Base-by-base conservation (phyloP, 495 filamentous ascomycete genomes). In the Penicillium canescens region DNA sequence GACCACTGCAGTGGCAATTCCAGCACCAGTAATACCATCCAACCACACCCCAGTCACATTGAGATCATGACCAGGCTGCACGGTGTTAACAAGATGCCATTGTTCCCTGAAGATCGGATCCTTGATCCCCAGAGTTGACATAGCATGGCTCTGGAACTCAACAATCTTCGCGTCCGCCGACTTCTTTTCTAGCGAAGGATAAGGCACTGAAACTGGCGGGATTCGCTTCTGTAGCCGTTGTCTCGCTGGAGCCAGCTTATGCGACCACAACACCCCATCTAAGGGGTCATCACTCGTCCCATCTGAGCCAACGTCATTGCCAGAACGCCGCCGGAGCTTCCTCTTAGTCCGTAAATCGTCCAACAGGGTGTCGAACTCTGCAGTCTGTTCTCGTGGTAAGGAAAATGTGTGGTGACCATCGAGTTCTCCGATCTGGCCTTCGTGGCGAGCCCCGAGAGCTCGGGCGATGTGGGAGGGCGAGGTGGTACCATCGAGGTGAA, bases 11-110 rank as follows among this genome's bases (percentile, higher is more conserved):
- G 94, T 91, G 1, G 87, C 94, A 9, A 88, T 81, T 57, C 94
- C 94, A 58, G 90, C 80, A 23, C 94, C 94, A 0, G 95, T 98
- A 34, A 96, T 86, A n/a, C 92, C 92, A 53, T 92, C 81, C 56
- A 89, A 65, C 94, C 94, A 98, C 14, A 97, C 72, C 28, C 85
- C 91, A 2, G 92, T 94, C 28, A 98, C 92, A 64, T 98, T 98
- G 40, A 98, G 79, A 69, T 98, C 93, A 70, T 98, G 89, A 11
- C 92, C 93, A 12, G 83, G 62, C 63, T 96, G 85, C 8, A 87
- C 62, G 1, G 86, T 78, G 66, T 98, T 98, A 73, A 86, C 87
- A 11, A 98, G 76, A 82, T 98, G 94, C 94, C 94, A 98, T 68
- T 98, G 94, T 39, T 94, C 88, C 13, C 79, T 71, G 71, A 97